phyloP scores from a whole-genome alignment of 2,329 filamentous ascomycete species.

The Berkeleyomyces basicola region DNA sequence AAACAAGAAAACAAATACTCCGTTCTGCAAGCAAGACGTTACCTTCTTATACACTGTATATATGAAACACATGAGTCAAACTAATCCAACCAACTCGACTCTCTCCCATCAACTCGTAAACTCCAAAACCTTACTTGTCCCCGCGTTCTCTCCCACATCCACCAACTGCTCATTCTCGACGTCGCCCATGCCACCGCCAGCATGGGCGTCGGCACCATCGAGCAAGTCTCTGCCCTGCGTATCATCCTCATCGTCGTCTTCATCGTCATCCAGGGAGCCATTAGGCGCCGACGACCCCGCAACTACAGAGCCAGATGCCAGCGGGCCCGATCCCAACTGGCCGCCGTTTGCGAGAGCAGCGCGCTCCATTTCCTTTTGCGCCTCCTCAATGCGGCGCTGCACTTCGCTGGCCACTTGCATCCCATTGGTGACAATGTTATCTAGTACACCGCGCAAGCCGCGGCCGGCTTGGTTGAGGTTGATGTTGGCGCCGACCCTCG shows the following conservation, averaged over 20 bases:
- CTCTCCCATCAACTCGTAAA: slow-evolving; percentile 7
- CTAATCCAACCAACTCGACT: background rate
- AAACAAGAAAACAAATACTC: background rate
- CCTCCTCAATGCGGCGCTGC: slow-evolving; percentile 82
- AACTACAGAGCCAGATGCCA: background rate
- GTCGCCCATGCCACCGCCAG: slow-evolving; percentile 26
- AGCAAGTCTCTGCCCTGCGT: slow-evolving; percentile 52
- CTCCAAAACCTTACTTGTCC: slow-evolving; percentile 8
- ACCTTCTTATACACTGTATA: background rate
- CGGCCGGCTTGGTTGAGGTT: slow-evolving; percentile 37
- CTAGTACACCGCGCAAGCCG: slow-evolving; percentile 77
- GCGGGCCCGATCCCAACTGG: slow-evolving; percentile 22
- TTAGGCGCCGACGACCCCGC: slow-evolving; percentile 23
- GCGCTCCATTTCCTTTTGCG: slow-evolving; percentile 75
- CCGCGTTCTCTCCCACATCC: background rate
- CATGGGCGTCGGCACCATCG: slow-evolving; percentile 57
- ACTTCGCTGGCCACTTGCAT: slow-evolving; percentile 94
- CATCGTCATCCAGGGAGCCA: slow-evolving; percentile 44
- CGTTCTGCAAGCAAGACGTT: background rate
- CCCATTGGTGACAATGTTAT: slow-evolving; percentile 94
- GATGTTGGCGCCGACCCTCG: slow-evolving; percentile 21
- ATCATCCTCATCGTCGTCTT: slow-evolving; percentile 34
- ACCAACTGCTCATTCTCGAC: slow-evolving; percentile 9
- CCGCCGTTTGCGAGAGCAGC: slow-evolving; percentile 50
- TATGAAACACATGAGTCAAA: background rate